phyloP scores from a whole-genome alignment of 352 stramenopile genomes.

The Pythium oligandrum region DNA sequence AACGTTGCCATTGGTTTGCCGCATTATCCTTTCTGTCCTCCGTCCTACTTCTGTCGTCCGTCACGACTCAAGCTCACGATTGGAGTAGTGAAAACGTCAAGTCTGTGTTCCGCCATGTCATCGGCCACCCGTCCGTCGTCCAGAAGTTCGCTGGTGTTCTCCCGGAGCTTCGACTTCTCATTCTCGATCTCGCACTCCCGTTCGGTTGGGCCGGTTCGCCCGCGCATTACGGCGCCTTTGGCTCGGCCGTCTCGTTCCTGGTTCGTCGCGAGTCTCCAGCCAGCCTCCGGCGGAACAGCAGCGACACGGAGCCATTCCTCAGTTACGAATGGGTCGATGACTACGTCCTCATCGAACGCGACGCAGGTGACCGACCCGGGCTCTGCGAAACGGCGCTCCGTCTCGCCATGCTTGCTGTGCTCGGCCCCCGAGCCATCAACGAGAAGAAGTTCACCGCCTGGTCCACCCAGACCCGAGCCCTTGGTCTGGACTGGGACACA shows the following conservation, averaged over 20 bases:
- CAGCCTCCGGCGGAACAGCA: background rate
- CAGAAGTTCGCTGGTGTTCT: constrained; percentile 1
- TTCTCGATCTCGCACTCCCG: constrained; percentile 2
- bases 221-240: constrained; percentile 9
- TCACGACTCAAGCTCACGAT: background rate
- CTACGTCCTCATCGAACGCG: constrained; percentile 5
- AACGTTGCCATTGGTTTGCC: too few relatives aligned
- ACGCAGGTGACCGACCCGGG: background rate
- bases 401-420: constrained; percentile 11
- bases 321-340: constrained; percentile 12
- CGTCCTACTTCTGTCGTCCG: too few relatives aligned
- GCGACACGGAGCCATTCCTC: constrained; percentile 3
- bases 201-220: constrained; percentile 13
- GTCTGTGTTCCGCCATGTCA: constrained; percentile 6
- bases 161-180: background rate
- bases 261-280: background rate
- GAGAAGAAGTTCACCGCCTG: constrained; percentile 13
- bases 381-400: background rate
- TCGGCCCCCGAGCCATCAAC: constrained; percentile 11
- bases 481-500: constrained; percentile 17
- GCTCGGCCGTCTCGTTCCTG: constrained; percentile 8
- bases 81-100: constrained; percentile 12
- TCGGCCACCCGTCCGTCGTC: background rate
- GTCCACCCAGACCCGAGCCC: background rate
- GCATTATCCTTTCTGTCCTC: too few relatives aligned